phyloP scores from a whole-genome alignment of 2,329 filamentous ascomycete species.

The Emergomyces orientalis region DNA sequence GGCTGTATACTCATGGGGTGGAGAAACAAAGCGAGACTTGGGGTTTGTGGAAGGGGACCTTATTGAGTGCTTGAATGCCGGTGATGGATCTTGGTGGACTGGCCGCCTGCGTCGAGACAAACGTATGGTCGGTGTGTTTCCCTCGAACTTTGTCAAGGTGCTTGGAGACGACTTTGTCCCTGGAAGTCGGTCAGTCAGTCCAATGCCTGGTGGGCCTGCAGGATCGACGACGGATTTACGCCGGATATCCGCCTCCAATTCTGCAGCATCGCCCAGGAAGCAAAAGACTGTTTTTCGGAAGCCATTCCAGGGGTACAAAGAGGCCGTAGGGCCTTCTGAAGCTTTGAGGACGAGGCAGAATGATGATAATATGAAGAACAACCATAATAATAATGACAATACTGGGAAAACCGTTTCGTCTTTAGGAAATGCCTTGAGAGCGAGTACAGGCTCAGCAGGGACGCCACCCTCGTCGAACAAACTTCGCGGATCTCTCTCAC shows the following conservation, averaged over 20 bases:
- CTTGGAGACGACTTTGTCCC: conserved; percentile 79
- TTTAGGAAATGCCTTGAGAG: not conserved
- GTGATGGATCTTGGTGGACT: conserved; percentile 98
- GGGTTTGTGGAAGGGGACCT: conserved; percentile 96
- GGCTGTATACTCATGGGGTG: conserved; percentile 87
- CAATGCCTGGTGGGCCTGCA: conserved; percentile 40
- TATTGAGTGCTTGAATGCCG: conserved; percentile 96
- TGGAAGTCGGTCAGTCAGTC: conserved; percentile 39
- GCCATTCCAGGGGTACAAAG: conserved; percentile 55
- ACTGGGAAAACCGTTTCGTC: not conserved
- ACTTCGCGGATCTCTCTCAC: conserved; percentile 29
- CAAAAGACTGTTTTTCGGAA: conserved; percentile 52
- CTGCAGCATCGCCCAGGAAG: conserved; percentile 45
- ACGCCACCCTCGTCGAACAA: conserved; percentile 17
- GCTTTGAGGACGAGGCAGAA: conserved; percentile 27
- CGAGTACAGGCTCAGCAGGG: not conserved
- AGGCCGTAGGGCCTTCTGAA: conserved; percentile 35
- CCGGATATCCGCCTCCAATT: conserved; percentile 31
- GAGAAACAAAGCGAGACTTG: conserved; percentile 88
- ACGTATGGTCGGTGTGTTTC: conserved; percentile 84
- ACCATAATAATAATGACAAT: conserved; percentile 16
- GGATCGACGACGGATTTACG: conserved; percentile 1
- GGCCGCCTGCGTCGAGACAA: conserved; percentile 82
- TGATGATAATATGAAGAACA: conserved; percentile 22
- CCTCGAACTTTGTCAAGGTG: conserved; percentile 93